Percentiles rank a stretch among this genome's conserved stretches.
Evolutionary conservation across 1,284 basidiomycete genomes (phyloP).

Genomic region (Somion occarium): DNA sequence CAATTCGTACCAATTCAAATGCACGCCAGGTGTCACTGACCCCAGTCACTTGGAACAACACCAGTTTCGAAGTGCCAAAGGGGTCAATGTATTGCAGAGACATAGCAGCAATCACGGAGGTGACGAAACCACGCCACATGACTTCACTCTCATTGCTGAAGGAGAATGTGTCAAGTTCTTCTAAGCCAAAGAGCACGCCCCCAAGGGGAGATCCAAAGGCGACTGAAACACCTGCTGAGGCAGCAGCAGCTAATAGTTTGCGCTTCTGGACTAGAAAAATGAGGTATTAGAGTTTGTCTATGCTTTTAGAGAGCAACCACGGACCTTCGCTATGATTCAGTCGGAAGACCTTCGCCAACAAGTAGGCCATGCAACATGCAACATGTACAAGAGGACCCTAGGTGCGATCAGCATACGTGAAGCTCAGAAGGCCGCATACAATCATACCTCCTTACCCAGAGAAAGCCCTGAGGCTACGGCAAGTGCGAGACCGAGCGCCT

Average conservation of each 20-base stretch:
- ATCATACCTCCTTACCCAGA: slow-evolving; percentile 62
- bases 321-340: slow-evolving; percentile 59
- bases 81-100: slow-evolving; percentile 70
- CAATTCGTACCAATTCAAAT: slow-evolving; percentile 56
- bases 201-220: slow-evolving; percentile 74
- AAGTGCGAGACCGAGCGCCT: slow-evolving; percentile 72
- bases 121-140: slow-evolving; percentile 75
- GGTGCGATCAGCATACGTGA: slow-evolving; percentile 1
- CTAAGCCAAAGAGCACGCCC: slow-evolving; percentile 70
- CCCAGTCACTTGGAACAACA: slow-evolving; percentile 63
- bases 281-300: background rate
- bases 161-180: slow-evolving; percentile 64
- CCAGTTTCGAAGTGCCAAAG: slow-evolving; percentile 70
- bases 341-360: slow-evolving; percentile 50
- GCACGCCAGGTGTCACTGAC: slow-evolving; percentile 59
- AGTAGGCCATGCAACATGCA: slow-evolving; percentile 61
- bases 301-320: background rate
- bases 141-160: slow-evolving; percentile 60
- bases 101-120: slow-evolving; percentile 67
- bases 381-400: slow-evolving; percentile 71
- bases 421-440: background rate
- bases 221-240: slow-evolving; percentile 70
- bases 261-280: slow-evolving; percentile 64
- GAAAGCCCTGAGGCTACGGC: slow-evolving; percentile 77
- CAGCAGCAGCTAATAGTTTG: slow-evolving; percentile 62